Evolutionary conservation across 2,329 filamentous ascomycete genomes (phyloP).

Genomic region (Trichothecium sympodiale): DNA sequence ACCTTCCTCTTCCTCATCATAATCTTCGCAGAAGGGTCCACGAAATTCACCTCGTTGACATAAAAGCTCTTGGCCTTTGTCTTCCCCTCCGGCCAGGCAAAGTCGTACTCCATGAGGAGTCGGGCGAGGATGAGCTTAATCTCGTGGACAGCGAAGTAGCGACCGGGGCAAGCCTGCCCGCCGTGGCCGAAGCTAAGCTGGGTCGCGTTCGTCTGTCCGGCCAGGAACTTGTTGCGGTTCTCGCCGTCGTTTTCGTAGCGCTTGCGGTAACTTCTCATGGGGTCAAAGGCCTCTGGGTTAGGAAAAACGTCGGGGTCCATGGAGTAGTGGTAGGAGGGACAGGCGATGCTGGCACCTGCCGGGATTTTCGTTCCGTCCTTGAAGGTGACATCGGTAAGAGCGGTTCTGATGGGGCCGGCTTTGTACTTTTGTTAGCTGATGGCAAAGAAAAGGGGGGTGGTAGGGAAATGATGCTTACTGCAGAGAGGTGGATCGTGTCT

Average conservation of each 20-base stretch:
- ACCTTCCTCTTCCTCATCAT: background rate
- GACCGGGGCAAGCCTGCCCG: constrained; percentile 25
- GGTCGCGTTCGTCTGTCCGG: constrained; percentile 9
- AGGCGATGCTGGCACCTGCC: background rate
- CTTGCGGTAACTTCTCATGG: constrained; percentile 3
- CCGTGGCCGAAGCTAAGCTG: constrained; percentile 23
- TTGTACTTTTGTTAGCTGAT: too few species aligned
- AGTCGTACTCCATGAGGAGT: constrained; percentile 26
- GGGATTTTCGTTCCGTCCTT: constrained; percentile 4
- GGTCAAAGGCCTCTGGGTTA: constrained; percentile 2
- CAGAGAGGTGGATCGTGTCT: background rate
- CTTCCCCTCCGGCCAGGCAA: constrained; percentile 16
- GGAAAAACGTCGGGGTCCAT: background rate
- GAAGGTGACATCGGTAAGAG: background rate
- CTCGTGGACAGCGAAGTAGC: constrained; percentile 28
- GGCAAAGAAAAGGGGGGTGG: too few species aligned
- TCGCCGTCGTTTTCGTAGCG: background rate
- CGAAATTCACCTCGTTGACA: background rate
- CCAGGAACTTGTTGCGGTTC: background rate
- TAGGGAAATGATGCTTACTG: background rate
- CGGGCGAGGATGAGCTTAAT: constrained; percentile 28
- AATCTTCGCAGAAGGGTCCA: background rate
- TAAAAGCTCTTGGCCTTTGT: background rate
- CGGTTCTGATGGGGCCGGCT: background rate
- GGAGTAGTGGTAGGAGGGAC: background rate